Base-by-base conservation (phyloP, 2,329 filamentous ascomycete genomes). In the Graphium sp. region DNA sequence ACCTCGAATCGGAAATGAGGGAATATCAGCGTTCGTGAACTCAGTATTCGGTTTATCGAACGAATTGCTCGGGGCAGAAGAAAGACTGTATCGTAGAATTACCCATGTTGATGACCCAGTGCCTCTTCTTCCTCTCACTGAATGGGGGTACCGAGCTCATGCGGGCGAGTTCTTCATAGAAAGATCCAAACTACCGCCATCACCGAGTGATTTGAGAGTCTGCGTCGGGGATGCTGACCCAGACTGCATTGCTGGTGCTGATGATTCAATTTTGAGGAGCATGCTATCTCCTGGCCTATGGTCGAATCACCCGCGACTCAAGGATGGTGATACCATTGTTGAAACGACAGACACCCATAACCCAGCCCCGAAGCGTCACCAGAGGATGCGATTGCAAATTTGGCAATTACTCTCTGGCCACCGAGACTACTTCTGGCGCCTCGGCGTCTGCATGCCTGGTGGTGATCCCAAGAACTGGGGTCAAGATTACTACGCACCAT, bases 341-440 rank as follows among this genome's bases (percentile, higher is more conserved):
- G n/a, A n/a, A n/a, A n/a, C n/a, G n/a, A n/a, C n/a, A n/a, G n/a
- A n/a, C n/a, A n/a, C n/a, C n/a, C n/a, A n/a, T n/a, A n/a, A n/a
- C n/a, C n/a, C n/a, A n/a, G n/a, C n/a, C n/a, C n/a, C n/a, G n/a
- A n/a, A 74, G 52, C 60, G 67, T 56, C 50, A 74, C 42, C 45
- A 64, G n/a, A n/a, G n/a, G n/a, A n/a, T 38, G 42, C 49, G 66
- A 50, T 48, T 85, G 41, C 80, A 77, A 48, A 64, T 91, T n/a
- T 93, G 87, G 83, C 73, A 93, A 52, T 56, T 94, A 6, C 76
- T 95, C 45, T 92, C 91, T 50, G 80, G 85, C 2, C 89, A 98
- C 53, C 62, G 89, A 22, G 89, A 98, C 54, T 98, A 98, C 50
- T 95, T 98, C 52, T 92, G 83, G 81, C 66, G 89, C 32, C 51